These are phyloP conservation scores for Leucosporidium scottii DNA, from an alignment of 768 basidiomycete species.

Conservation along the genomic window DNA sequence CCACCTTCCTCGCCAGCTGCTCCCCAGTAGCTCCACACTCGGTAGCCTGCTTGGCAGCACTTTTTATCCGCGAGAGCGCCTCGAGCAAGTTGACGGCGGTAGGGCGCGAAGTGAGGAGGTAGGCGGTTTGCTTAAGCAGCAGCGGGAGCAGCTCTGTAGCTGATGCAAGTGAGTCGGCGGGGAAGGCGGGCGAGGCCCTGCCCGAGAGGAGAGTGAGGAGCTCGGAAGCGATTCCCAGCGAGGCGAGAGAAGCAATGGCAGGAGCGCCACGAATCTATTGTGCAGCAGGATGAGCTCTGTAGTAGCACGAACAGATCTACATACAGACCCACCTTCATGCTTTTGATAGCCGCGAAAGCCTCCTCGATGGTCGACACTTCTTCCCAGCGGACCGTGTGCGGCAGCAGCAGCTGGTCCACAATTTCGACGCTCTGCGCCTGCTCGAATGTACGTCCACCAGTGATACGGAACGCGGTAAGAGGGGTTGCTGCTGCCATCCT, in stretches of 20 bases:
- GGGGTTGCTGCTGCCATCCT: background rate
- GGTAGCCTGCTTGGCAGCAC: slow-evolving; percentile 40
- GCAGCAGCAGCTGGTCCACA: slow-evolving; percentile 51
- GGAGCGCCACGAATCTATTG: slow-evolving; percentile 78
- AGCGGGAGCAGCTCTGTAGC: slow-evolving; percentile 51
- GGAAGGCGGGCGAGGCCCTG: slow-evolving; percentile 51
- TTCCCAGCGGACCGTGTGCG: slow-evolving; percentile 40
- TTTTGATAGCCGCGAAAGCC: slow-evolving; percentile 88
- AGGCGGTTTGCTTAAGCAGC: slow-evolving; percentile 57
- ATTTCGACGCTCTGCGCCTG: slow-evolving; percentile 63
- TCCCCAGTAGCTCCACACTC: slow-evolving; percentile 15
- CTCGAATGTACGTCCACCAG: slow-evolving; percentile 25
- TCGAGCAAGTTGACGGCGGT: slow-evolving; percentile 93
- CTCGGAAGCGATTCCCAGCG: slow-evolving; percentile 60
- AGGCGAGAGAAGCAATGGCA: slow-evolving; percentile 86
- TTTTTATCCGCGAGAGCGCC: slow-evolving; percentile 63
- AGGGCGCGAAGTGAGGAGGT: slow-evolving; percentile 78
- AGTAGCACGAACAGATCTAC: background rate
- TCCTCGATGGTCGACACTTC: slow-evolving; percentile 62
- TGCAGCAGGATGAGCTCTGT: background rate
- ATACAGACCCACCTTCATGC: slow-evolving; percentile 68
- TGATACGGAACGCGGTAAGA: slow-evolving; percentile 24
- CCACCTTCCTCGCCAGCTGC: slow-evolving; percentile 46
- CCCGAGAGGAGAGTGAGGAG: slow-evolving; percentile 53
- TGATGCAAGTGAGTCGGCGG: slow-evolving; percentile 40